Percentiles rank a stretch among this genome's conserved stretches.
phyloP scores from a whole-genome alignment of 1,139 yeast genomes.

The Sugiyamaella xylanicola region DNA sequence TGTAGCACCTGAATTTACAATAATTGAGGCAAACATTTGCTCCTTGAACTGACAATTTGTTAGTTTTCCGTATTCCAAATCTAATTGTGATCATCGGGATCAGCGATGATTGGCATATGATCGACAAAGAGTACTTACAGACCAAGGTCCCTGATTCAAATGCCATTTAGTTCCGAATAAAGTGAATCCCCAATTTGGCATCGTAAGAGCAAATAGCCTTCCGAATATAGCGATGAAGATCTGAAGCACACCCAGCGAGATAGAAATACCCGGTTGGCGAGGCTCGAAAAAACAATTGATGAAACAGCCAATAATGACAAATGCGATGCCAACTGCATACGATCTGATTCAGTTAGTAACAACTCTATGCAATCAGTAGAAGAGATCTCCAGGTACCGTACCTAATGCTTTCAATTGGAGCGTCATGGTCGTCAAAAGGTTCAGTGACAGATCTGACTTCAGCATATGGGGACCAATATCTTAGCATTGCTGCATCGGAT shows the following conservation, averaged over 20 bases:
- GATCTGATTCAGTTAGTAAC: slow-evolving; percentile 46
- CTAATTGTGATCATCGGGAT: too few species aligned
- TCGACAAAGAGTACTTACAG: slow-evolving; percentile 7
- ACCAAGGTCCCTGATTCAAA: slow-evolving; percentile 65
- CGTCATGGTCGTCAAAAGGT: slow-evolving; percentile 48
- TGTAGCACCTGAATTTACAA: slow-evolving; percentile 49
- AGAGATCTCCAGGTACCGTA: slow-evolving; percentile 13
- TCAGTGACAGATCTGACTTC: slow-evolving; percentile 53
- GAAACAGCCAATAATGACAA: slow-evolving; percentile 58
- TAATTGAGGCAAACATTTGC: slow-evolving; percentile 60
- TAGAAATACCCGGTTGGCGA: slow-evolving; percentile 53
- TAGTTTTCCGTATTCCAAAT: too few species aligned
- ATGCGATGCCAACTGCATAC: slow-evolving; percentile 55
- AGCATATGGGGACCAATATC: slow-evolving; percentile 54
- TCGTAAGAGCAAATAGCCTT: slow-evolving; percentile 43
- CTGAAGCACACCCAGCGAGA: slow-evolving; percentile 55
- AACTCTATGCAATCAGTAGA: background rate
- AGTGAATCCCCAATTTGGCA: slow-evolving; percentile 54
- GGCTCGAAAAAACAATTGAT: slow-evolving; percentile 60
- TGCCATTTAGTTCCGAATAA: slow-evolving; percentile 45
- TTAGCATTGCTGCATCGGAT: slow-evolving; percentile 50
- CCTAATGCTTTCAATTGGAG: slow-evolving; percentile 57
- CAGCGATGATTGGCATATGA: too few species aligned
- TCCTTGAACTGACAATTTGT: slow-evolving; percentile 65
- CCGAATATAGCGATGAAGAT: slow-evolving; percentile 58